Evolutionary conservation across 2,329 filamentous ascomycete species (phyloP).

Genomic region (Colletotrichum shisoi): DNA sequence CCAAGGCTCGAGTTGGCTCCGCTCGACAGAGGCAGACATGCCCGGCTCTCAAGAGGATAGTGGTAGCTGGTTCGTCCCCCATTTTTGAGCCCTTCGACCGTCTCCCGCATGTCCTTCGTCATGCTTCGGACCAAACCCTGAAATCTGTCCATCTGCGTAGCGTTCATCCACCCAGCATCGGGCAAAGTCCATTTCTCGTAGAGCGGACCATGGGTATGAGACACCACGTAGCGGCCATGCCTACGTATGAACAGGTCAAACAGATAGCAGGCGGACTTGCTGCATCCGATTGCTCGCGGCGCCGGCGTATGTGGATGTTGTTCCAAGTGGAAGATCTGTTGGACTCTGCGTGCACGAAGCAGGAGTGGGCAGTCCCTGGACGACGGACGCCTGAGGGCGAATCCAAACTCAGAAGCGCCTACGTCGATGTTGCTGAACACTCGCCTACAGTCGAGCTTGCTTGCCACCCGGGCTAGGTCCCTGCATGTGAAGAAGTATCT

Average conservation of each 20-base stretch:
- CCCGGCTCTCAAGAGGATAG: slow-evolving; percentile 15
- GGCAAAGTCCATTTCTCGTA: slow-evolving; percentile 17
- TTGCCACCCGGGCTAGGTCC: slow-evolving; percentile 7
- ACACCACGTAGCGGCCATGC: slow-evolving; percentile 7
- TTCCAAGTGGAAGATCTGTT: slow-evolving; percentile 13
- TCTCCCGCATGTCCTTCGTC: slow-evolving; percentile 4
- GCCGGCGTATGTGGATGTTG: slow-evolving; percentile 1
- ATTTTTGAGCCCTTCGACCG: neutral
- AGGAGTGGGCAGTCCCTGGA: neutral
- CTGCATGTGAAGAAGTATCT: slow-evolving; percentile 20
- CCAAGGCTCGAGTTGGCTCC: slow-evolving; percentile 7
- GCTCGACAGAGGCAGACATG: slow-evolving; percentile 16
- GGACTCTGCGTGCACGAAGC: slow-evolving; percentile 15
- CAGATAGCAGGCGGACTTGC: slow-evolving; percentile 24
- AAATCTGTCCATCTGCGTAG: slow-evolving; percentile 1
- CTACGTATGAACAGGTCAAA: slow-evolving; percentile 18
- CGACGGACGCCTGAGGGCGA: neutral
- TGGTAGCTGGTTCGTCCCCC: neutral
- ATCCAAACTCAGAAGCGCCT: slow-evolving; percentile 7
- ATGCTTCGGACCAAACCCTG: neutral
- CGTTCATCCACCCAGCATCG: slow-evolving; percentile 7
- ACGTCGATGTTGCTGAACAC: slow-evolving; percentile 14
- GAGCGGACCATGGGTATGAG: slow-evolving; percentile 8
- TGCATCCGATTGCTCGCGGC: slow-evolving; percentile 17
- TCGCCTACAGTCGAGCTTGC: neutral